A percentile compares a stretch with the other conserved stretches of the same genome.
These are phyloP conservation scores for Fibroporia radiculosa DNA, from an alignment of 768 basidiomycete genomes.

Conservation along the genomic window DNA sequence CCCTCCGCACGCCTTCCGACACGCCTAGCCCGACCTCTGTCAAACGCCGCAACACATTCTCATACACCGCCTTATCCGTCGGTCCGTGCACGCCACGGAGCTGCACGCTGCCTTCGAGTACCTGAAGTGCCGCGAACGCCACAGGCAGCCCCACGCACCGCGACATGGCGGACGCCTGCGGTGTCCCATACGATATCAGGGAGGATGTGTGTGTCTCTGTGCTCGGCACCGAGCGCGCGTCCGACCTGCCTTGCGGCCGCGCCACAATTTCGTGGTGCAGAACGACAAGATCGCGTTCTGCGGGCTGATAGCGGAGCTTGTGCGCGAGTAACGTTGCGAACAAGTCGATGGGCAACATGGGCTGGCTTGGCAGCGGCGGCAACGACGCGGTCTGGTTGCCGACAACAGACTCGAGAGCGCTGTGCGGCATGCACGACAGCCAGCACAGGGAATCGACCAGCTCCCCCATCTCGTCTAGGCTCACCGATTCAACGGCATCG, in stretches of 20 bases:
- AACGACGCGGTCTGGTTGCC: conserved; percentile 15
- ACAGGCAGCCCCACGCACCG: conserved; percentile 83
- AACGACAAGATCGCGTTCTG: conserved; percentile 83
- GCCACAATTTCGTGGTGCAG: conserved; percentile 79
- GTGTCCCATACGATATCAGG: conserved; percentile 54
- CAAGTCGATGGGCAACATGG: conserved; percentile 56
- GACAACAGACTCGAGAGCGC: conserved; percentile 12
- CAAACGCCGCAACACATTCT: conserved; percentile 53
- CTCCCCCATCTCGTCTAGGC: conserved; percentile 13
- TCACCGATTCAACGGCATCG: conserved; percentile 13
- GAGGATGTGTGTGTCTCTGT: conserved; percentile 58
- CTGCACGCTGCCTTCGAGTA: conserved; percentile 49
- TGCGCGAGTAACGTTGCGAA: conserved; percentile 67
- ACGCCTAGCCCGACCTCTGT: conserved; percentile 38
- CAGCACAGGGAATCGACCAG: conserved; percentile 40
- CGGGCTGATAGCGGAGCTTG: conserved; percentile 57
- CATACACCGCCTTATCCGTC: conserved; percentile 49
- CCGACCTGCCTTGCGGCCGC: conserved; percentile 7
- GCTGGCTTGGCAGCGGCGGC: conserved; percentile 36
- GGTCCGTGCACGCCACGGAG: conserved; percentile 68
- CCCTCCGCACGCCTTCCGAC: conserved; percentile 24
- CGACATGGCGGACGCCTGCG: conserved; percentile 75
- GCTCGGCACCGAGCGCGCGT: conserved; percentile 22
- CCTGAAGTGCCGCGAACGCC: conserved; percentile 67
- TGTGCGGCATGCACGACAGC: conserved; percentile 28